Conservation (phyloP, 2,329 filamentous ascomycete species). For the Pseudocercospora musae region DNA sequence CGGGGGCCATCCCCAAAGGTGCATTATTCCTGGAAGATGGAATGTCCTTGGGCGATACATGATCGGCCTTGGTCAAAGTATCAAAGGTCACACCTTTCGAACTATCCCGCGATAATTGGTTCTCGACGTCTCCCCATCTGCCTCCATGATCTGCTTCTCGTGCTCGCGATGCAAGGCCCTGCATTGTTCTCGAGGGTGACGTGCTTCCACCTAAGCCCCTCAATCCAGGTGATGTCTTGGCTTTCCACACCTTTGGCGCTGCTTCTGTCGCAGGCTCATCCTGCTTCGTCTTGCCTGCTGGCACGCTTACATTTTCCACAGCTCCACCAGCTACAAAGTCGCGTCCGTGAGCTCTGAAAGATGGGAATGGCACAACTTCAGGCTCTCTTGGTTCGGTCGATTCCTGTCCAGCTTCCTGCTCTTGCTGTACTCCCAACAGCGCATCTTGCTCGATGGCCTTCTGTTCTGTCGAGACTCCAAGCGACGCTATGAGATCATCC, state of each 20-base stretch:
- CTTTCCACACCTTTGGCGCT: slow-evolving; percentile 10
- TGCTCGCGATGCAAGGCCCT: not conserved
- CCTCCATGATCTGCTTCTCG: not conserved
- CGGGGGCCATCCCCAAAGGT: not conserved
- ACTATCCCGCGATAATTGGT: not conserved
- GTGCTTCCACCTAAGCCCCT: slow-evolving; percentile 7
- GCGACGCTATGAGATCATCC: not conserved
- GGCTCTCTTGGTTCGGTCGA: not conserved
- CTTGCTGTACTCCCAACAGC: not conserved
- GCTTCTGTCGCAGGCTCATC: not conserved
- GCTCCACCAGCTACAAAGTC: not conserved
- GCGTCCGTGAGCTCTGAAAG: slow-evolving; percentile 1
- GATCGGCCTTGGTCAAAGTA: slow-evolving; percentile 9
- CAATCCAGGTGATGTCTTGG: slow-evolving; percentile 15
- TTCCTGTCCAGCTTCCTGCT: not conserved
- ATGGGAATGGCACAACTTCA: slow-evolving; percentile 5
- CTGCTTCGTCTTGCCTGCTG: not conserved
- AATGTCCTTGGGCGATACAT: slow-evolving; percentile 4
- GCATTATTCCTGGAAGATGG: not conserved
- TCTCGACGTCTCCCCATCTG: slow-evolving; percentile 1
- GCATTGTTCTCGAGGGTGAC: not conserved
- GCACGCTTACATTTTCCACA: not conserved
- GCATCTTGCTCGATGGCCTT: not conserved
- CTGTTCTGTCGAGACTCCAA: not conserved
- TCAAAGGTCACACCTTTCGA: slow-evolving; percentile 8